A percentile compares a stretch with the other conserved stretches of the same genome.
These are phyloP conservation scores for Cercospora zeina DNA, from an alignment of 2,329 filamentous ascomycete species.

Conservation along the genomic window DNA sequence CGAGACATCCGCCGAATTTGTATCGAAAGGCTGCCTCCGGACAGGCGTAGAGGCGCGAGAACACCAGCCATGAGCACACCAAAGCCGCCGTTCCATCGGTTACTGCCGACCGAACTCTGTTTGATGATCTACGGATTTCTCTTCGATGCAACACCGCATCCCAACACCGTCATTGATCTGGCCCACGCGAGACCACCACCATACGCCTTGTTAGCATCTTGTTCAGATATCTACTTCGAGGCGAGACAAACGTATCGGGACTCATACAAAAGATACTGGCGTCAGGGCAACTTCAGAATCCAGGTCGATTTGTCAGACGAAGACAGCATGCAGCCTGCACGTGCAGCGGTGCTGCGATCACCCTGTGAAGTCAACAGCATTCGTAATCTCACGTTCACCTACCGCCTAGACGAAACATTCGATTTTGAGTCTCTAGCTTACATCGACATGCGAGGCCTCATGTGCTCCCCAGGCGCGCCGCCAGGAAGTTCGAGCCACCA, in stretches of 20 bases:
- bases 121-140: background rate
- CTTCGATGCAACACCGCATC: background rate
- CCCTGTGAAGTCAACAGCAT: constrained; percentile 1
- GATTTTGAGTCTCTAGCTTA: background rate
- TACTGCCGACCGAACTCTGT: background rate
- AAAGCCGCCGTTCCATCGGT: background rate
- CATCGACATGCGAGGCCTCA: background rate
- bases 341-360: background rate
- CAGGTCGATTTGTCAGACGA: background rate
- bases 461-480: no score
- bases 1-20: background rate
- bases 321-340: background rate
- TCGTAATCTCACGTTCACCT: background rate
- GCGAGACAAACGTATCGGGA: background rate
- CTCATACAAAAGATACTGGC: background rate
- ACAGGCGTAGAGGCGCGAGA: no score
- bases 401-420: background rate
- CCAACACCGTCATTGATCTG: background rate
- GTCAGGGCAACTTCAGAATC: background rate
- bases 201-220: background rate
- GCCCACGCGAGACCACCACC: background rate
- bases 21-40: no score
- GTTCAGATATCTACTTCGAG: background rate
- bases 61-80: no score
- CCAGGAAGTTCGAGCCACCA: no score